Base-by-base conservation (phyloP, 352 stramenopile genomes). In the Phytophthora citrophthora region DNA sequence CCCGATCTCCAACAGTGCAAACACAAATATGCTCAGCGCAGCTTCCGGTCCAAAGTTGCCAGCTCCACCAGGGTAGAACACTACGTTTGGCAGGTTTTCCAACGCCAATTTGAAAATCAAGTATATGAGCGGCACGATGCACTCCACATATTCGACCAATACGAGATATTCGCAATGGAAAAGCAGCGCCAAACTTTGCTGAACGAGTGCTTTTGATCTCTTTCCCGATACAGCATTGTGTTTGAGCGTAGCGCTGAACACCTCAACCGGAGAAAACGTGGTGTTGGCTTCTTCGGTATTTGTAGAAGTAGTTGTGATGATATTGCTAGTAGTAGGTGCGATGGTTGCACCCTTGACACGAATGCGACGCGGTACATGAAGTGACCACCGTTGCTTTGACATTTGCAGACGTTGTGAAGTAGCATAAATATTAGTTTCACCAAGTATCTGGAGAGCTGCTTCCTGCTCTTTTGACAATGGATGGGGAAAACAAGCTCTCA, bases 81-180 rank as follows among this genome's bases (percentile, higher is more conserved):
- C 18, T 23, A 60, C 59, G 20, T 69, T 72, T 4, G 77, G 70
- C 2, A 84, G 46, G 3, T 69, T 10, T 34, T 61, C 60, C 4
- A 86, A 41, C 12, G 68, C 44, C 6, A 64, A 29, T 36, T 71
- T 66, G 56, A 77, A 82, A 2, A 52, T 11, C 4, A 60, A 51
- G 58, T 70, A 76, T 1, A 74, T 24, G 13, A 66, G 53, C 1
- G 64, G 65, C 15, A 73, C 54, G 20, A 77, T 50, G n/a, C 64
- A 77, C 50, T 77, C 68, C 27, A 81, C 52, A 40, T 81, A 81
- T 53, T 81, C 72, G 36, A 62, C 43, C 1, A 81, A 46, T 13
- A 59, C 26, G 3, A 76, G 51, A 36, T 60, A 70, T 47, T 76
- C 72, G 46, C 59, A 70, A 15, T 50, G 55, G 40, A 71, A 81